Conservation (phyloP, 2,329 filamentous ascomycete genomes). For the Acrocalymma vagum region DNA sequence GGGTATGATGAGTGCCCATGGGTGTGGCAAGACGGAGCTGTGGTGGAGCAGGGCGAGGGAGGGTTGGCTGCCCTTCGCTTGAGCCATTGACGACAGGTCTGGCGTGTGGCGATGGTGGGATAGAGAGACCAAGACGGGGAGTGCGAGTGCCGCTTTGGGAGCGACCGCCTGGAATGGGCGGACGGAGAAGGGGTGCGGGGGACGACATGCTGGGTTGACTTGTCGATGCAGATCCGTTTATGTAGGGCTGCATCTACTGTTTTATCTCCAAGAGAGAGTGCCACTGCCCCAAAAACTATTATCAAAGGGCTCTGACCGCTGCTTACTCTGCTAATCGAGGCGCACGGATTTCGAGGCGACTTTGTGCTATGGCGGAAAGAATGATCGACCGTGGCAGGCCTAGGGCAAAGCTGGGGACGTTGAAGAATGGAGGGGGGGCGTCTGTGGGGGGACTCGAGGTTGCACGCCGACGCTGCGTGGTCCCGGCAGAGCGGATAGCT, state of each 20-base stretch:
- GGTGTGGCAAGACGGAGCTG: constrained; percentile 86
- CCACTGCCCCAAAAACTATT: too few species aligned
- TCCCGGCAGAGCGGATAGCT: constrained; percentile 36
- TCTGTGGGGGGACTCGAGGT: constrained; percentile 23
- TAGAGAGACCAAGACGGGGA: constrained; percentile 85
- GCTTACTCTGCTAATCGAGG: too few species aligned
- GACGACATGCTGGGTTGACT: constrained; percentile 69
- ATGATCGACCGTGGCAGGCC: too few species aligned
- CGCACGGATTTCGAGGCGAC: too few species aligned
- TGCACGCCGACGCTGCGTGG: constrained; percentile 32
- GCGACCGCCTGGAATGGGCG: constrained; percentile 75
- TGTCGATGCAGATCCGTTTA: constrained; percentile 28
- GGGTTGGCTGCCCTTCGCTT: constrained; percentile 44
- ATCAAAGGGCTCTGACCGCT: too few species aligned
- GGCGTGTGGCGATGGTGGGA: constrained; percentile 84
- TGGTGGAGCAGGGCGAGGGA: constrained; percentile 72
- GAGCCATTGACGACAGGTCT: constrained; percentile 76
- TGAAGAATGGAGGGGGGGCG: constrained; percentile 18
- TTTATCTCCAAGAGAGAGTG: not conserved
- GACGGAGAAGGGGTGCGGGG: constrained; percentile 81
- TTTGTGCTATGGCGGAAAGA: too few species aligned
- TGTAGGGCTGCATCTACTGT: constrained; percentile 37
- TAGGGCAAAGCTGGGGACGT: constrained; percentile 1
- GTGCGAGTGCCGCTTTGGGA: constrained; percentile 68
- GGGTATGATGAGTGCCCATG: constrained; percentile 78